Base-by-base conservation (phyloP, 2,329 filamentous ascomycete species). In the Paraconiothyrium brasiliense region DNA sequence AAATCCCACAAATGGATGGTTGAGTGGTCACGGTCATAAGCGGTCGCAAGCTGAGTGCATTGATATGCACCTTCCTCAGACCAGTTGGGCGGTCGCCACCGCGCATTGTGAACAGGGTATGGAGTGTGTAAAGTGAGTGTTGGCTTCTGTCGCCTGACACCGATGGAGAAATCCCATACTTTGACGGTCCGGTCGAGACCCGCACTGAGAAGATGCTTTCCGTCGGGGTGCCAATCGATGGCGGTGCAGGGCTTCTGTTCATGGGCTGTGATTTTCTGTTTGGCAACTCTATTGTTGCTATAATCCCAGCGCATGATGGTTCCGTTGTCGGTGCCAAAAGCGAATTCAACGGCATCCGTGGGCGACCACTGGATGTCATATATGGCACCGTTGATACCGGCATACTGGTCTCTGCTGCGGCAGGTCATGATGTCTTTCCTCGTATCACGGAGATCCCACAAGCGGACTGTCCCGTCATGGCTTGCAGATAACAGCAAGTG, bases 211-310 rank as follows among this genome's bases (percentile, higher is more conserved):
- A 90, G 78, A 72, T 90, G 86, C 69, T 85, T 89, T 7, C 88
- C 88, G 67, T 90, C 87, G 1, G 88, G 88, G 70, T 90, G 88
- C 87, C 87, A 90, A 72, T 90, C 88, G 39, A 90, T 84, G 6
- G 86, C 83, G 63, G 84, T 87, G 77, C 87, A 90, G 4, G 82
- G 82, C 63, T 83, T 84, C 63, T 76, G 71, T 66, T 87, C 84
- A 71, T 90, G 88, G 47, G 87, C 88, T 37, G 85, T 84, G 59
- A 90, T 86, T 66, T 85, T 86, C 67, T 89, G 78, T 69, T 87
- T 82, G 8, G 88, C 84, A 30, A 82, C 81, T 66, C 83, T 85
- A 56, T 83, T 78, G 64, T 87, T 84, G 59, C 87, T 84, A 62
- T 84, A 84, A 73, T 90, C 88, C 88, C 88, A 90, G 64, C 85